These are phyloP conservation scores for Phylloporus sp. DNA, from an alignment of 768 basidiomycete genomes.

Conservation along the genomic window DNA sequence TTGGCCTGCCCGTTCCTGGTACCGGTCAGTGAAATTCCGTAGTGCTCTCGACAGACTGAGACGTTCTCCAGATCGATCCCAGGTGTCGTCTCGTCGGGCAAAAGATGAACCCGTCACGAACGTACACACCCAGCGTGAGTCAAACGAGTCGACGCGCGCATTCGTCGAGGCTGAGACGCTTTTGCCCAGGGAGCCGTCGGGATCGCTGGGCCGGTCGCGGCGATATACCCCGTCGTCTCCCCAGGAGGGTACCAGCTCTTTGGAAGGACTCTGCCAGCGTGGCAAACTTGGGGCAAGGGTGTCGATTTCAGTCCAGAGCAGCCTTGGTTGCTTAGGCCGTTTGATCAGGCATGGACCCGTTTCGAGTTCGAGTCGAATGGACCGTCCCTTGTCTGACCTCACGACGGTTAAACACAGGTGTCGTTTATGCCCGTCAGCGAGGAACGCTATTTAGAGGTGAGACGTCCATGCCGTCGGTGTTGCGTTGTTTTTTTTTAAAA, in stretches of 20 bases:
- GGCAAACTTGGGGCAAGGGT: conserved; percentile 60
- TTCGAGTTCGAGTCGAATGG: too few species aligned
- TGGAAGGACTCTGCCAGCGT: conserved; percentile 58
- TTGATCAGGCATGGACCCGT: conserved; percentile 47
- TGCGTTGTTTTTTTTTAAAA: too few species aligned
- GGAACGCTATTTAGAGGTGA: conserved; percentile 45
- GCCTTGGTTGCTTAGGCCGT: conserved; percentile 59
- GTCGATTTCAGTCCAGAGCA: conserved; percentile 38
- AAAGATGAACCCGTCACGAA: conserved; percentile 72
- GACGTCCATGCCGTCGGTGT: too few species aligned
- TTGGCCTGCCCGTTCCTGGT: conserved; percentile 60
- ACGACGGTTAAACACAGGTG: too few species aligned
- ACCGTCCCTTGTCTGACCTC: too few species aligned
- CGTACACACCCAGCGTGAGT: conserved; percentile 55
- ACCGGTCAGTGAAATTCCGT: conserved; percentile 37
- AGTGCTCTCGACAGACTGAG: background rate
- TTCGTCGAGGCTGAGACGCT: background rate
- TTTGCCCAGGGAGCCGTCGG: conserved; percentile 56
- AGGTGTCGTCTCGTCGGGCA: conserved; percentile 56
- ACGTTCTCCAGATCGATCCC: conserved; percentile 44
- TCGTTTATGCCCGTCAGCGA: conserved; percentile 46
- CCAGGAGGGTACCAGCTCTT: conserved; percentile 65
- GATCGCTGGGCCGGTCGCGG: conserved; percentile 60
- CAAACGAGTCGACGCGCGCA: too few species aligned
- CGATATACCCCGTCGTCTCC: conserved; percentile 60